Conservation (phyloP, 208 protist genomes). For the Leishmania mexicana region DNA sequence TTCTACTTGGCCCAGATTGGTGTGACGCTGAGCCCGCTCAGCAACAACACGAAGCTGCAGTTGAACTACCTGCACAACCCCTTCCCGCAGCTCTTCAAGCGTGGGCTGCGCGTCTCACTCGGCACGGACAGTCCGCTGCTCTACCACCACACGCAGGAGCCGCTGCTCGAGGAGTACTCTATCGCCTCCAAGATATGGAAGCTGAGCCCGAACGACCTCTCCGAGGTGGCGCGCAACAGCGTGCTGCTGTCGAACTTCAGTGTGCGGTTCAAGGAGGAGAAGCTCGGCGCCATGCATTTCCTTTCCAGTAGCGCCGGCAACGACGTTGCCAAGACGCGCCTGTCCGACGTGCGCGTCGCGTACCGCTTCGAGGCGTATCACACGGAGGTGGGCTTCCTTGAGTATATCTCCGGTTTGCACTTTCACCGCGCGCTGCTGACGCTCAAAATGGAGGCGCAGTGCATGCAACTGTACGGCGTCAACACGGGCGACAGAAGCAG, state of each 20-base stretch:
- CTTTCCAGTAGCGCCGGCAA: slow-evolving; percentile 91
- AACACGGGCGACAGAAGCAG: not conserved
- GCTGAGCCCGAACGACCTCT: slow-evolving; percentile 90
- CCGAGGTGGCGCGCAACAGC: slow-evolving; percentile 92
- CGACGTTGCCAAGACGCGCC: slow-evolving; percentile 75
- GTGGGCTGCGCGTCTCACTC: slow-evolving; percentile 97
- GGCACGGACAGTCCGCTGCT: slow-evolving; percentile 95
- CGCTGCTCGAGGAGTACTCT: slow-evolving; percentile 93
- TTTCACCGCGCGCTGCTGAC: slow-evolving; percentile 80
- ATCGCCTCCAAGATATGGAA: slow-evolving; percentile 95
- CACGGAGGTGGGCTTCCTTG: slow-evolving; percentile 82
- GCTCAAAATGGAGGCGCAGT: slow-evolving; percentile 57
- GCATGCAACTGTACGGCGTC: slow-evolving; percentile 31
- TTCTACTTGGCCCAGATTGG: slow-evolving; percentile 99
- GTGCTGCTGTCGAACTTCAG: slow-evolving; percentile 90
- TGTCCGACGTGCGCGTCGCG: slow-evolving; percentile 85
- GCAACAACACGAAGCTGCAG: slow-evolving; percentile 99
- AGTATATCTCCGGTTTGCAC: slow-evolving; percentile 81
- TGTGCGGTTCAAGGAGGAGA: slow-evolving; percentile 76
- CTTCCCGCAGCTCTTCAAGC: slow-evolving; percentile 95
- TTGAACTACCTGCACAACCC: slow-evolving; percentile 95
- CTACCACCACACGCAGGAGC: slow-evolving; percentile 98
- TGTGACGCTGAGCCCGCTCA: slow-evolving; percentile 97
- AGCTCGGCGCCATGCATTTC: slow-evolving; percentile 86
- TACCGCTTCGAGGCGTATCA: slow-evolving; percentile 94